A percentile compares a stretch with the other conserved stretches of the same genome.
These are phyloP conservation scores for Colletotrichum euphorbiae DNA, from an alignment of 2,329 filamentous ascomycete species.

Conservation along the genomic window DNA sequence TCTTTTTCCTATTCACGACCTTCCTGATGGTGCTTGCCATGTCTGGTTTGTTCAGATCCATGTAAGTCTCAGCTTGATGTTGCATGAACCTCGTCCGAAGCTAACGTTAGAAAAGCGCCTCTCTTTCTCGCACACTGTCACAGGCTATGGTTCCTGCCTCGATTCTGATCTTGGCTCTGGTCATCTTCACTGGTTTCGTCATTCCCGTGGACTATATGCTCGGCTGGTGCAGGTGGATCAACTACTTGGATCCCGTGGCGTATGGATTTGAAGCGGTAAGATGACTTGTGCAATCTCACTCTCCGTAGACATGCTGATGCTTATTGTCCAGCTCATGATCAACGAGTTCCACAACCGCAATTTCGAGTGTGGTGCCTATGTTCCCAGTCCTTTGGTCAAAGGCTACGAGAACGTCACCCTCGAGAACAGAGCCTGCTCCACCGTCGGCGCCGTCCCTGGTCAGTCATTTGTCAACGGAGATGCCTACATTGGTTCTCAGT, in stretches of 20 bases:
- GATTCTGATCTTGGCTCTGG: slow-evolving; percentile 63
- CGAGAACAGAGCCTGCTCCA: slow-evolving; percentile 54
- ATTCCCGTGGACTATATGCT: slow-evolving; percentile 56
- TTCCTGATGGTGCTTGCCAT: slow-evolving; percentile 55
- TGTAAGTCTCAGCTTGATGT: slow-evolving; percentile 42
- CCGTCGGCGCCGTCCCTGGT: slow-evolving; percentile 59
- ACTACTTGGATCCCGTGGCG: slow-evolving; percentile 61
- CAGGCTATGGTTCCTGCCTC: slow-evolving; percentile 66
- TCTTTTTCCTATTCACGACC: slow-evolving; percentile 61
- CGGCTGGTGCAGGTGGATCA: slow-evolving; percentile 66
- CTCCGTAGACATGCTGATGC: background rate
- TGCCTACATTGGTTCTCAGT: slow-evolving; percentile 56
- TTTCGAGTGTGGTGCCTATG: slow-evolving; percentile 51
- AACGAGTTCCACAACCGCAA: slow-evolving; percentile 70
- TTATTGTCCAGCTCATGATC: slow-evolving; percentile 52
- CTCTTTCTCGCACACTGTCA: slow-evolving; percentile 59
- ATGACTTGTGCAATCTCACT: background rate
- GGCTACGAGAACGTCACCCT: slow-evolving; percentile 42
- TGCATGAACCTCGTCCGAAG: too few relatives aligned
- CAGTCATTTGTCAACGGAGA: slow-evolving; percentile 56
- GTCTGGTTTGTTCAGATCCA: slow-evolving; percentile 61
- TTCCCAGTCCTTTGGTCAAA: slow-evolving; percentile 17
- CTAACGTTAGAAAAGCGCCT: slow-evolving; percentile 48
- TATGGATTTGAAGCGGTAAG: slow-evolving; percentile 75
- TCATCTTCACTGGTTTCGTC: slow-evolving; percentile 67